Percentiles rank a stretch among this genome's conserved stretches.
Conservation (phyloP, 2,329 filamentous ascomycete species). For the Alternaria angustiovoidea region DNA sequence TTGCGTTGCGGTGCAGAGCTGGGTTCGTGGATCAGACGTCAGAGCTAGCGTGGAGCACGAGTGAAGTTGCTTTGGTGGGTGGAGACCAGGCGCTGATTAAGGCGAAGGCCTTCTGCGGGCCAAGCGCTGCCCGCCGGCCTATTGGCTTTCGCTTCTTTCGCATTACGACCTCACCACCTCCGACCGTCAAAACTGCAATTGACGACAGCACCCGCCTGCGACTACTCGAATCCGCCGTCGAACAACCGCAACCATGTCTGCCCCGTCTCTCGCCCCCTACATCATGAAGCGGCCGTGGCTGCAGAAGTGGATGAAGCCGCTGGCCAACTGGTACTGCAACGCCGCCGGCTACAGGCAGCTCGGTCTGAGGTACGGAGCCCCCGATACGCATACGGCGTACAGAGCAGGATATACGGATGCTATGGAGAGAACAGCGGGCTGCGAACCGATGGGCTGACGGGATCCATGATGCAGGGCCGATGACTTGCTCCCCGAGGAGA, state of each 20-base stretch:
- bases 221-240: conserved; percentile 28
- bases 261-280: conserved; percentile 76
- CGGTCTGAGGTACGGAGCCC: conserved; percentile 76
- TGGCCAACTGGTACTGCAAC: conserved; percentile 88
- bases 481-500: conserved; percentile 94
- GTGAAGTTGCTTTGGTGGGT: conserved; percentile 22
- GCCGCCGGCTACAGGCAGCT: conserved; percentile 92
- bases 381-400: background rate
- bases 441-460: conserved; percentile 42
- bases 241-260: conserved; percentile 66
- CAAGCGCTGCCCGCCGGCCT: conserved; percentile 29
- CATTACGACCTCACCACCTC: conserved; percentile 28
- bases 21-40: conserved; percentile 22
- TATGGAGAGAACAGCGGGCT: conserved; percentile 1
- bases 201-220: conserved; percentile 36
- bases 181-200: conserved; percentile 35
- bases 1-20: conserved; percentile 14
- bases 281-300: conserved; percentile 89
- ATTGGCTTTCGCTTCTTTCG: conserved; percentile 30
- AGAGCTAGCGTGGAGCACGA: conserved; percentile 22
- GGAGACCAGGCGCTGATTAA: conserved; percentile 21
- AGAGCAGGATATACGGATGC: background rate
- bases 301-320: conserved; percentile 76
- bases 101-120: conserved; percentile 14
- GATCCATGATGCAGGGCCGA: conserved; percentile 72